Base-by-base conservation (phyloP, 352 stramenopile genomes). In the Pythium coloratum region DNA sequence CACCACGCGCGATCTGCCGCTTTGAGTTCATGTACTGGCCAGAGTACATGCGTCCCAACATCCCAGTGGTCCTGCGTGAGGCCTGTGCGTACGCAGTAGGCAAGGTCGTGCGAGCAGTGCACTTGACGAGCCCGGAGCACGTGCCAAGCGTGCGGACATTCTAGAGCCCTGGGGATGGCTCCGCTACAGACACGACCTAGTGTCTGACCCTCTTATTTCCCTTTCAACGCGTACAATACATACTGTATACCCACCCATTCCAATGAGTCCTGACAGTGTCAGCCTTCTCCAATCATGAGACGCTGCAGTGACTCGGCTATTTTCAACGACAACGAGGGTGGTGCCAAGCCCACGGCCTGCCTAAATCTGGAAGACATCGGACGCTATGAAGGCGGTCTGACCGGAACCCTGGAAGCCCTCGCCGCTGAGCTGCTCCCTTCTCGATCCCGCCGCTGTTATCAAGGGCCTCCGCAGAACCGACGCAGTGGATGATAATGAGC, bases 21-120 rank as follows among this genome's bases (percentile, higher is more conserved):
- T 93, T 95, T 36, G 82, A 93, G 62, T 95, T 95, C 70, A 89
- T 95, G 77, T 91, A 95, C 76, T 92, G 83, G 77, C 82, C 86
- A 0, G 86, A 95, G 74, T 92, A 92, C 65, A 81, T 95, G 62
- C 86, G 82, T 32, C 84, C 84, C 0, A 81, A 95, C 51, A 61
- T 91, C 46, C 86, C 86, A 55, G 69, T 95, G n/a, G 83, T 95
- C 5, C 64, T 95, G 24, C 78, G 82, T 7, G 86, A 91, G 64
- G 77, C 73, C 44, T 78, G 67, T 13, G 84, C 85, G 6, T 86
- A 92, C 62, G 86, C 81, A 0, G 86, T 91, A 4, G 86, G 86
- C 9, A 80, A 81, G 13, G 81, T 95, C 2, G 76, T 95, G 30
- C 75, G 84, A 20, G 68, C 81, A 20, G 76, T 92, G 24, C 81